A percentile compares a stretch with the other conserved stretches of the same genome.
phyloP scores from a whole-genome alignment of 2,329 filamentous ascomycete genomes.

The Penicillium palitans region DNA sequence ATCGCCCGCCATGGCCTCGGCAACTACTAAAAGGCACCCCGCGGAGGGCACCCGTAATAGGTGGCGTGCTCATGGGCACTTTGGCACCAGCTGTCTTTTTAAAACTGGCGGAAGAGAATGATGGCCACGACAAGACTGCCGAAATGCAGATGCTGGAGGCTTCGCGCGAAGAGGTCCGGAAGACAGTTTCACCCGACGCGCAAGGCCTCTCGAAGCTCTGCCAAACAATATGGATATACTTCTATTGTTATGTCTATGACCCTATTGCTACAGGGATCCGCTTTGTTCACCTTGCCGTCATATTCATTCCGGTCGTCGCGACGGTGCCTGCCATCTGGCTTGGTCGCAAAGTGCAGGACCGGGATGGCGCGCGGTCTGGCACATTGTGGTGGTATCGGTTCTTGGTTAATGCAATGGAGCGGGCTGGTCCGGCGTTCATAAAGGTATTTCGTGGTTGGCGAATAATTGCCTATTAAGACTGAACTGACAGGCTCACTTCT shows the following conservation, averaged over 20 bases:
- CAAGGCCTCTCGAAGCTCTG: slow-evolving; percentile 59
- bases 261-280: slow-evolving; percentile 81
- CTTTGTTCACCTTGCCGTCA: slow-evolving; percentile 81
- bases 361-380: slow-evolving; percentile 73
- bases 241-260: slow-evolving; percentile 66
- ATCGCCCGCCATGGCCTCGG: slow-evolving; percentile 26
- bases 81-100: slow-evolving; percentile 62
- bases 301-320: slow-evolving; percentile 87
- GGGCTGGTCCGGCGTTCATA: slow-evolving; percentile 92
- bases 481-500: neutral
- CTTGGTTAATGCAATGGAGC: slow-evolving; percentile 84
- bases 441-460: slow-evolving; percentile 60
- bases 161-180: slow-evolving; percentile 74
- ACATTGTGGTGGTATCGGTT: slow-evolving; percentile 95
- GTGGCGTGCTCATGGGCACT: slow-evolving; percentile 42
- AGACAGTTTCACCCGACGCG: slow-evolving; percentile 64
- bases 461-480: neutral
- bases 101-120: slow-evolving; percentile 54
- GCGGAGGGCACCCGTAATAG: slow-evolving; percentile 27
- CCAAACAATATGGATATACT: slow-evolving; percentile 62
- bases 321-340: slow-evolving; percentile 80
- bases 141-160: slow-evolving; percentile 85
- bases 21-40: slow-evolving; percentile 19
- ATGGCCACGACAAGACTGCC: slow-evolving; percentile 61
- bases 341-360: slow-evolving; percentile 62